Evolutionary conservation across 345 rosid genomes (phyloP).

Genomic region (Melaleuca alternifolia): DNA sequence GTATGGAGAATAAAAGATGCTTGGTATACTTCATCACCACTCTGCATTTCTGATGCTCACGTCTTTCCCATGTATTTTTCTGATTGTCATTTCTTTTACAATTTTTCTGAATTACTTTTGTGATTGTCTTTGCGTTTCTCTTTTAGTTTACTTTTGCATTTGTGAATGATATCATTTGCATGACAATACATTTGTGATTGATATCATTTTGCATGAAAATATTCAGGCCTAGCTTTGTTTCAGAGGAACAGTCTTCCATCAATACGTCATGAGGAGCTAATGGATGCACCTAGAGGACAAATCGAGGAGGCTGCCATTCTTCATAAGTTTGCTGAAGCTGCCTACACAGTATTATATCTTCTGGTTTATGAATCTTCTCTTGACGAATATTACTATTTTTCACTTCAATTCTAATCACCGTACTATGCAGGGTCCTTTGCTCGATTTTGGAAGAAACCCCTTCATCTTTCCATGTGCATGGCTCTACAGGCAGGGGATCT

Average conservation of each 20-base stretch:
- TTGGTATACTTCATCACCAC: not conserved
- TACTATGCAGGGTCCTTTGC: constrained; percentile 70
- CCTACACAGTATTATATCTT: constrained; percentile 54
- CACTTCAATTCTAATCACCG: not conserved
- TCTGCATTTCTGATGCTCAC: not conserved
- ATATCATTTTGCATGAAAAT: not conserved
- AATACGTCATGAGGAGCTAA: constrained; percentile 25
- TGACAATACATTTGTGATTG: not conserved
- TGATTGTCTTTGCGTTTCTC: not conserved
- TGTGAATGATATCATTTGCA: not conserved
- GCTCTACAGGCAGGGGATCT: constrained; percentile 77
- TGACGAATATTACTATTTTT: not conserved
- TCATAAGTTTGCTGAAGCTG: constrained; percentile 91
- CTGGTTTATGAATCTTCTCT: not conserved
- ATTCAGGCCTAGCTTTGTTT: constrained; percentile 81
- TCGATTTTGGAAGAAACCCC: constrained; percentile 83
- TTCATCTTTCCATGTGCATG: constrained; percentile 74
- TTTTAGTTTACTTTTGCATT: not conserved
- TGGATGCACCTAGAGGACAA: constrained; percentile 50
- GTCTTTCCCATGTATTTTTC: not conserved
- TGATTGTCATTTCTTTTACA: not conserved
- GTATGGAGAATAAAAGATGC: not conserved
- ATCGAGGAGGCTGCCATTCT: constrained; percentile 55
- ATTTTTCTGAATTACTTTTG: not conserved
- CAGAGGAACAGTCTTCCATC: constrained; percentile 37